Evolutionary conservation across 306 rosid genomes (phyloP), one percentile per base, ranked within the genome.

Genomic region (Malus orientalis): DNA sequence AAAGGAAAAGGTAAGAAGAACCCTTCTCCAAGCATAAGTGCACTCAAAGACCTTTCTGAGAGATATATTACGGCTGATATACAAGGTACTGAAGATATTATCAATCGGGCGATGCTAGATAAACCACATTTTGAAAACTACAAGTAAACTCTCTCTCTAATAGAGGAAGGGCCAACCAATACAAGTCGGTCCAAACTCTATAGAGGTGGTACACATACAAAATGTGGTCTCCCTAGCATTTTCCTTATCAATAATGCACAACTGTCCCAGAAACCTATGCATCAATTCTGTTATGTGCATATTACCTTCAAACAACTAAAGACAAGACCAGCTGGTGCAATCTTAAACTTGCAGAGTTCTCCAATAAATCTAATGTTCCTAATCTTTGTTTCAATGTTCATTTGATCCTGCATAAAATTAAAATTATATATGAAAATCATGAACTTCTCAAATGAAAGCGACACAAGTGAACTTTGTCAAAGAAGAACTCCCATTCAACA

Each of bases 311-410:
- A 88, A 91, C 98, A 96, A 82, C 93, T 88, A 80, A 92, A 96
- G 74, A 96, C 96, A 45, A 92, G 90, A 75, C 98, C 88, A 70
- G 98, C 85, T 60, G 98, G 90, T 59, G 97, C 91, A 70, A 91
- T 86, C 83, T 82, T 96, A 83, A 96, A 96, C 89, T 96, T 96
- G 97, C 97, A 96, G 49, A 92, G 99, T 82, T 96, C 99, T 73
- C 99, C 99, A 61, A 96, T 91, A 85, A 96, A 96, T 92, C 99
- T 89, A 78, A 88, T 96, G 84, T 96, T 96, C 87, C 96, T 88
- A 71, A 96, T 92, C 87, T 96, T 96, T 33, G 99, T 89, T 84
- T 96, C 99, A 73, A 96, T 96, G 87, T 96, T 96, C 97, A 96
- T 96, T 87, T 96, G 99, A 84, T 96, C 99, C 99, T 96, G 93